Evolutionary conservation across 139 green algal genomes (phyloP), one percentile per base, ranked within the genome.

Genomic region (Asterochloris sp.): DNA sequence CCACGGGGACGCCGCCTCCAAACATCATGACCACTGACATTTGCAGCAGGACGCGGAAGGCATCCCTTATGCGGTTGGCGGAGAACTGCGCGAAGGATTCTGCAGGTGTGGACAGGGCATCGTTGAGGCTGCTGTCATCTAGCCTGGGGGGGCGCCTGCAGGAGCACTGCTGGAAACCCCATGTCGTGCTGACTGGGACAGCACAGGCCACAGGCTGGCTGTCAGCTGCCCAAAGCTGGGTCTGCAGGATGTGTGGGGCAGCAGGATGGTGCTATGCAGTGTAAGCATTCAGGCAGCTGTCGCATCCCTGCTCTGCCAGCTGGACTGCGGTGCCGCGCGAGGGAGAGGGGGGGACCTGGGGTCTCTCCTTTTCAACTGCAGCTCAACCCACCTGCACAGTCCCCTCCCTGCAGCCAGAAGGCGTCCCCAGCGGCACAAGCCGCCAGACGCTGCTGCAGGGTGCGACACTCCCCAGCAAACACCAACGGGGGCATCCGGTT

Each of bases 1-100:
- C 92, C 12, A 99, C 91, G 11, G 97, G 97, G 80, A 99, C 90
- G 73, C 94, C 94, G 21, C 95, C 95, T 29, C 96, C 97, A 78
- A 97, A 99, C 86, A 96, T 98, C 78, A 99, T 88, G 16, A 99
- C 94, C 11, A 98, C 92, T 38, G 89, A 89, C 97, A 99, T 99
- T 85, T 98, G 83, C 14, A 98, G 92, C 81, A 98, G 88, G 61
- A 98, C 87, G 62, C 95, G 85, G 90, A 97, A 98, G 62, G 93
- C 89, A 87, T 98, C 95, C 11, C 95, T 84, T 88, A 99, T 99
- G 83, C 93, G 87, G 90, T 99, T 97, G 63, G 97, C 96, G 66
- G 67, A 92, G 91, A 99, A 99, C 86, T 98, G 92, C 38, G 85
- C 86, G 90, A 99, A 99, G 54, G 91, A 90, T 87, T 99, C 97